phyloP scores from a whole-genome alignment of 495 filamentous ascomycete species.

The Thermochaetoides thermophila region DNA sequence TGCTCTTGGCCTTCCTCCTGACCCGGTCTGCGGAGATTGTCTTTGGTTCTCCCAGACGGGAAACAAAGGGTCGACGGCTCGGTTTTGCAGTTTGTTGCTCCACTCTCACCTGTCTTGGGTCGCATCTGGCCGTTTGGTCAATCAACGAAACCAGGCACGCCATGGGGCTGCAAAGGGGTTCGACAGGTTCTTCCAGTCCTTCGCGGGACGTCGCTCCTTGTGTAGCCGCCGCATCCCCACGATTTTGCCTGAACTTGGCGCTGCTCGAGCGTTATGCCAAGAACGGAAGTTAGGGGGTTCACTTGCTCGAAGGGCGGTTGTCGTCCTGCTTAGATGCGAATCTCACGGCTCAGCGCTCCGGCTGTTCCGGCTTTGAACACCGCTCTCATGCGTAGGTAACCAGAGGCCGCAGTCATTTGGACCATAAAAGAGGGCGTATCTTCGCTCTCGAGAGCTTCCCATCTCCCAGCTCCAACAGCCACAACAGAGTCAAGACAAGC shows the following conservation, averaged over 20 bases:
- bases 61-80: background rate
- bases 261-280: background rate
- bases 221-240: background rate
- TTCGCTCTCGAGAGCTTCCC: too few species aligned
- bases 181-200: constrained; percentile 1
- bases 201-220: constrained; percentile 11
- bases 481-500: too few species aligned
- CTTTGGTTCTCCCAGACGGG: constrained; percentile 7
- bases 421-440: too few species aligned
- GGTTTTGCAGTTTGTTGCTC: background rate
- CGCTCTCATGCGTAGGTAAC: too few species aligned
- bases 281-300: background rate
- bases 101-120: constrained; percentile 1
- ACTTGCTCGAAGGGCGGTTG: too few species aligned
- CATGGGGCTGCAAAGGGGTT: background rate
- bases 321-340: too few species aligned
- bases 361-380: too few species aligned
- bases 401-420: too few species aligned
- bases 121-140: constrained; percentile 1
- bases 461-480: too few species aligned
- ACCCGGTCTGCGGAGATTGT: constrained; percentile 17
- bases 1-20: constrained; percentile 2
- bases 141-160: background rate
- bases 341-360: too few species aligned
- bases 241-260: background rate